Evolutionary conservation across 306 rosid genomes (phyloP).

Genomic region (Leucaena leucocephala): DNA sequence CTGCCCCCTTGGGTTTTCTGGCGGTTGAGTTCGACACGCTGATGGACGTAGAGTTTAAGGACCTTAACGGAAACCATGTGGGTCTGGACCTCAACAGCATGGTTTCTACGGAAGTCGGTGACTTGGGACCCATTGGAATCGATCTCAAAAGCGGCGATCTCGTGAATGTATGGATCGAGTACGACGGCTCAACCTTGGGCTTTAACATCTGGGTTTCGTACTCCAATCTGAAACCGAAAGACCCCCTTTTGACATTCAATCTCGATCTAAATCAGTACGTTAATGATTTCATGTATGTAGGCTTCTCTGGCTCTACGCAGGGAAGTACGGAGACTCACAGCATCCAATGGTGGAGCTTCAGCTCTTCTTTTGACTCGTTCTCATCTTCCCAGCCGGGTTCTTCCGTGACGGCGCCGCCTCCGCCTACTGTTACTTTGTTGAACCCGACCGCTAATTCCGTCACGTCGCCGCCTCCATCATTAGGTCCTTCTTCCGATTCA

Average conservation of each 20-base stretch:
- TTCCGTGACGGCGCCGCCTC: conserved; percentile 52
- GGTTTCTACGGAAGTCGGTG: conserved; percentile 64
- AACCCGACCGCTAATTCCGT: conserved; percentile 66
- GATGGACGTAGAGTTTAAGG: conserved; percentile 87
- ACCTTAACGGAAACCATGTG: conserved; percentile 94
- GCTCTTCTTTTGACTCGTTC: conserved; percentile 62
- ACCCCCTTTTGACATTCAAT: conserved; percentile 63
- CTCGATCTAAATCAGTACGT: conserved; percentile 72
- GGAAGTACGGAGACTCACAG: conserved; percentile 92
- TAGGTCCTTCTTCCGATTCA: conserved; percentile 60
- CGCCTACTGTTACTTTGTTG: conserved; percentile 65
- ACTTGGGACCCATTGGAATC: conserved; percentile 59
- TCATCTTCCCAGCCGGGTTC: conserved; percentile 34
- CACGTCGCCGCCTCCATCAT: conserved; percentile 69
- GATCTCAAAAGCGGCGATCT: conserved; percentile 86
- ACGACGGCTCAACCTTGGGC: conserved; percentile 60
- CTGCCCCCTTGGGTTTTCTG: conserved; percentile 42
- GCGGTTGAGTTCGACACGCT: conserved; percentile 95
- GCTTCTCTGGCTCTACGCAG: conserved; percentile 96
- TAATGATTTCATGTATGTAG: conserved; percentile 89
- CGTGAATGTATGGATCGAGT: conserved; percentile 92
- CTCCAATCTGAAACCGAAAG: conserved; percentile 84
- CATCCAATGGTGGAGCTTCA: conserved; percentile 93
- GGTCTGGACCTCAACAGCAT: conserved; percentile 86
- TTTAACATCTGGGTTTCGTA: conserved; percentile 78